Evolutionary conservation across 345 rosid species (phyloP), one percentile per base, ranked within the genome.

Genomic region (Eucalyptus victrix): DNA sequence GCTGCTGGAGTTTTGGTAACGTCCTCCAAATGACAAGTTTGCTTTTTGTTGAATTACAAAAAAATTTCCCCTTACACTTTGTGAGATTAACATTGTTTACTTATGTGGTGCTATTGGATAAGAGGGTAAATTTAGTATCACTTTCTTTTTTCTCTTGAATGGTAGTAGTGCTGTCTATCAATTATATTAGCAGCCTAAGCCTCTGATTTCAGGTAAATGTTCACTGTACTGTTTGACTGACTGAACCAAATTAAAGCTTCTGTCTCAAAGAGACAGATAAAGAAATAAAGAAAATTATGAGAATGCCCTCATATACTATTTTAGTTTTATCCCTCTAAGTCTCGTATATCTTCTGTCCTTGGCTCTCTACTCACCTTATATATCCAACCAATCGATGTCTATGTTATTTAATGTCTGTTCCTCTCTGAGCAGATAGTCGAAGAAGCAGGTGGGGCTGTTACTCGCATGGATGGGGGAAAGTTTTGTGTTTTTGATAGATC

Each of bases 1-100:
- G 98, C 99, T 90, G 99, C 99, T 81, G 99, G 99, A 88, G 99
- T 94, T 91, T 91, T 97, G 97, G 99, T 97, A 96, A 93, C 54
- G 47, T 45, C 89, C 30, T 88, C 72, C 56, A 89, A 69, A 15
- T 47, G 32, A 42, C 44, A 69, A 58, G 37, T 85, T 67, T 89
- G 28, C 89, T 92, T 80, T 26, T 42, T 90, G 50, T 87, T 69
- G 47, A 58, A 40, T 76, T 76, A 40, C 9, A 12, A 76, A 76
- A 37, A 47, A 2, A 8, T 49, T 49, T n/a, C 17, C n/a, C 60
- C 17, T 87, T 76, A 11, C 32, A 24, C 8, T 47, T 72, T 11
- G 19, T 42, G 40, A 49, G 69, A 28, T 24, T 69, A 24, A 65
- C 28, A n/a, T 54, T 9, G 44, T 50, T 50, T 34, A 62, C 13